phyloP scores from a whole-genome alignment of 257 asterid genomes.

The Euphrasia confusa region DNA sequence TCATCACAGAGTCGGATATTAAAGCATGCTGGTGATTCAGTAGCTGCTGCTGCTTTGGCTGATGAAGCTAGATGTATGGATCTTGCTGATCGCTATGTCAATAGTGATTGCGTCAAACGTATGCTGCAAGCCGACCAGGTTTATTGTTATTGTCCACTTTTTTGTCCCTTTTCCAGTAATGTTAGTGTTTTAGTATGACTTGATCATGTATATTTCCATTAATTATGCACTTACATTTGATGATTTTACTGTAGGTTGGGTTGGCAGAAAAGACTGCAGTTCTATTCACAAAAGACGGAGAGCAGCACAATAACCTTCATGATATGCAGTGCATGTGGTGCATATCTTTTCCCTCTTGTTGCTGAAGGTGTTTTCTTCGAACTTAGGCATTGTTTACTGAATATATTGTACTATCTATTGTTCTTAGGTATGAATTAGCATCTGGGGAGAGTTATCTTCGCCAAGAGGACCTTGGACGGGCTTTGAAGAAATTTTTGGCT shows the following conservation, averaged over 20 bases:
- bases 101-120: constrained; percentile 93
- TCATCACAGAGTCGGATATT: constrained; percentile 77
- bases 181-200: not conserved
- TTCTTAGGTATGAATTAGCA: constrained; percentile 82
- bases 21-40: constrained; percentile 91
- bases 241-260: constrained; percentile 51
- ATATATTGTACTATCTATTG: constrained; percentile 20
- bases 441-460: constrained; percentile 96
- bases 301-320: constrained; percentile 89
- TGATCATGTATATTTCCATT: constrained; percentile 1
- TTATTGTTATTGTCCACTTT: constrained; percentile 8
- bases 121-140: constrained; percentile 99
- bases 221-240: constrained; percentile 20
- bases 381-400: constrained; percentile 10
- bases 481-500: constrained; percentile 94
- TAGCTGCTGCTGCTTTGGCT: constrained; percentile 91
- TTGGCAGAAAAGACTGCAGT: constrained; percentile 93
- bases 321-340: constrained; percentile 99
- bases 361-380: not conserved
- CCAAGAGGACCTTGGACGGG: constrained; percentile 91
- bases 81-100: constrained; percentile 97
- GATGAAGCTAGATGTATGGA: constrained; percentile 99
- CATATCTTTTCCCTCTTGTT: constrained; percentile 27
- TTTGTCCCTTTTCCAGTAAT: constrained; percentile 6
- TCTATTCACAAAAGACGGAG: constrained; percentile 97